Evolutionary conservation across 257 asterid genomes (phyloP), one percentile per base, ranked within the genome.

Genomic region (Solanum chmielewskii): DNA sequence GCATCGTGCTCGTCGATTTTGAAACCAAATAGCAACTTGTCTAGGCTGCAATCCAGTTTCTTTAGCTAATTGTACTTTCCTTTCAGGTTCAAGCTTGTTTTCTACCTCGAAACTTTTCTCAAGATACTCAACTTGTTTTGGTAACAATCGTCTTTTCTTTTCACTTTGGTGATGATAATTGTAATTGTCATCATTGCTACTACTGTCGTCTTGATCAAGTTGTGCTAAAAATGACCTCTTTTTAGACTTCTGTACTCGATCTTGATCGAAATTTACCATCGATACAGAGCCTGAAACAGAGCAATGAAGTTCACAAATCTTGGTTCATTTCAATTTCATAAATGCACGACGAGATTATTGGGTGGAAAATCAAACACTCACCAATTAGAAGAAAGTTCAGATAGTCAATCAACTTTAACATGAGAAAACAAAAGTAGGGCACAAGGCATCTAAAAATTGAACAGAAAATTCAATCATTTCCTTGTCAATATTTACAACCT

Each of bases 111-210:
- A 87, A 23, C 83, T 87, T 44, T 83, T 83, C 87, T 83, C 89
- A 35, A 87, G 86, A 64, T 27, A 47, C 29, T 68, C 42, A 31
- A 87, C 89, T 66, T 87, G 99, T 78, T 93, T 89, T 2, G 92
- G 88, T 11, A 88, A 39, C 12, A 96, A 95, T 56, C 98, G 89
- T 88, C 98, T 87, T 86, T 95, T 96, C 91, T 94, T 96, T 90
- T 89, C 96, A 45, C 95, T 92, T 18, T 87, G 95, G 81, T 91
- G 95, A 89, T 62, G 95, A 89, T 62, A 90, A 29, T 89, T 92
- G 23, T 88, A 92, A 11, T 95, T 95, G 27, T 88, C 92, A 9
- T 94, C 95, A 60, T 86, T 89, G 42, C 2, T 69, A 87, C 85
- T 90, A 39, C 37, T 90, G 8, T 89, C 96, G 68, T 81, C 56